phyloP scores from a whole-genome alignment of 768 basidiomycete genomes.

The Phaffia tasmanica region DNA sequence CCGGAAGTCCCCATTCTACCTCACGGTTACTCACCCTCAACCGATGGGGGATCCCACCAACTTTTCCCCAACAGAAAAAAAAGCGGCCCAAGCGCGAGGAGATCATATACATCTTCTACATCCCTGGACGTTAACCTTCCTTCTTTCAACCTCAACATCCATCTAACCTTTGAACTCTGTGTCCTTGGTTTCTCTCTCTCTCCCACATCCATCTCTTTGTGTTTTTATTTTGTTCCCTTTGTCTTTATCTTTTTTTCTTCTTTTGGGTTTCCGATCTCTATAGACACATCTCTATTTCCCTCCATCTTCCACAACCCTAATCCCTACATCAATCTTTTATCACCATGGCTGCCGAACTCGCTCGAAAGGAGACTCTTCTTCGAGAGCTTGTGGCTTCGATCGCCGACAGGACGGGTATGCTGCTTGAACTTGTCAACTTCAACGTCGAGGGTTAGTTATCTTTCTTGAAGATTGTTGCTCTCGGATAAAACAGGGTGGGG shows the following conservation, averaged over 20 bases:
- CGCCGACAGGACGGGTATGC: constrained; percentile 57
- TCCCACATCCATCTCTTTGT: not conserved
- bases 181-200: not conserved
- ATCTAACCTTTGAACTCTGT: not conserved
- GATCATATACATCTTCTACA: not conserved
- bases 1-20: no score
- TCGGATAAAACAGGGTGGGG: not conserved
- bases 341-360: constrained; percentile 21
- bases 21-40: constrained; percentile 26
- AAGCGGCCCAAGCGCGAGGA: not conserved
- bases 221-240: not conserved
- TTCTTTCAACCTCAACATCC: not conserved
- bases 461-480: no score
- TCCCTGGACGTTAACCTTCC: constrained; percentile 42
- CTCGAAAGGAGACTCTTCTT: constrained; percentile 71
- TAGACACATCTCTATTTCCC: constrained; percentile 44
- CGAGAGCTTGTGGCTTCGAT: constrained; percentile 93
- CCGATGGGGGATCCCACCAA: constrained; percentile 9
- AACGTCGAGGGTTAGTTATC: constrained; percentile 62
- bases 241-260: not conserved
- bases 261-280: not conserved
- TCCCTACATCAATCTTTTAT: not conserved
- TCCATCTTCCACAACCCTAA: not conserved
- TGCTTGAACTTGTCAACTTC: constrained; percentile 97
- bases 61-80: not conserved